Evolutionary conservation across 805 yeast species (phyloP), one percentile per base, ranked within the genome.

Genomic region (Lipomyces spencermartinsiae): DNA sequence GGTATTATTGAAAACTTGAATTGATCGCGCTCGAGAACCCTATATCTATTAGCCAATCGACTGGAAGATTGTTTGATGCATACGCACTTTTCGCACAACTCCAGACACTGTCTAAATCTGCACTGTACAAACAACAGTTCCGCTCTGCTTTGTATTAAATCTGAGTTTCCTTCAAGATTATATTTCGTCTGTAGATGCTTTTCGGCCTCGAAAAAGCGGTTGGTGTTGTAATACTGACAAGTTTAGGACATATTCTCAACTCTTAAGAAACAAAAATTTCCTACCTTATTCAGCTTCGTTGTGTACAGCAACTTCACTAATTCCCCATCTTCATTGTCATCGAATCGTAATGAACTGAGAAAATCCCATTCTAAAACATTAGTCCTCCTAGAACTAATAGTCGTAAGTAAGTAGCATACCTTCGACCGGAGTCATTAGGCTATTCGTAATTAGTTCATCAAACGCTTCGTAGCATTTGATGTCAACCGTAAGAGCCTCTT

Each of bases 401-500:
- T 1, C 14, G 39, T 22, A 43, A 34, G 49, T 22, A 14, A 35
- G 10, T 22, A 35, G 59, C 43, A 66, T 67, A 68, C 78, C 78
- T 75, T 94, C 98, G 19, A 81, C 78, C 0, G 98, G 97, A 0
- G 95, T 85, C 79, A 94, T 80, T 73, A 92, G 83, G 74, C 89
- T 89, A 73, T 90, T 89, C 56, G 84, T 80, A 1, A 91, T 84
- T 61, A 94, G 83, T 75, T 90, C 93, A 73, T 91, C 86, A 76
- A 92, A 92, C 0, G 98, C 98, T 73, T 94, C 99, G 77, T 83
- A 94, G 78, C 98, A 95, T 77, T 93, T 92, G 7, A 91, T 93
- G 78, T 94, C 98, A 1, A 91, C 92, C 72, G 86, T 73, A 0
- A 93, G 87, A 0, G 98, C 97, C 75, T 92, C 97, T 75, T 88